Evolutionary conservation across 164 flowering plant species (phyloP).

Genomic region (Macadamia tetraphylla): DNA sequence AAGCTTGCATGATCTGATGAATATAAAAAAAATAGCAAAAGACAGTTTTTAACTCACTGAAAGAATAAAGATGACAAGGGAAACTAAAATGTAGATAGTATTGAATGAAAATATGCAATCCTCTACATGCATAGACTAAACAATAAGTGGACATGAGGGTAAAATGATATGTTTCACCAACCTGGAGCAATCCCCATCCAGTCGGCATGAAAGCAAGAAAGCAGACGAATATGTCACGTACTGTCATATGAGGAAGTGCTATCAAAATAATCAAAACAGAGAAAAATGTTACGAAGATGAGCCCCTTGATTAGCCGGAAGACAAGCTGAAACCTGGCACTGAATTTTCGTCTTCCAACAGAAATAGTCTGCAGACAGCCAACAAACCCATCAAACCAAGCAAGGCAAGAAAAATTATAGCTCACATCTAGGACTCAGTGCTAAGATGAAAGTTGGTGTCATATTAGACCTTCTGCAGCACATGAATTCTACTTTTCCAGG

Average conservation of each 20-base stretch:
- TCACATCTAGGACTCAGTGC: no score
- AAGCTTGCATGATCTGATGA: conserved; percentile 89
- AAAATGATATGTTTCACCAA: conserved; percentile 23
- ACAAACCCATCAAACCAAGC: not conserved
- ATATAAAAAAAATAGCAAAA: not conserved
- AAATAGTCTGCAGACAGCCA: conserved; percentile 51
- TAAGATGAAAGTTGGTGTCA: no score
- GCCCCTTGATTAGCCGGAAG: conserved; percentile 77
- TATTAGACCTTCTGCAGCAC: no score
- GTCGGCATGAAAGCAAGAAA: conserved; percentile 90
- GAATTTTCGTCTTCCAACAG: conserved; percentile 68
- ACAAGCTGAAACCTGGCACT: conserved; percentile 80
- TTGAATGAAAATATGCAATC: no score
- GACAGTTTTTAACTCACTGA: not conserved
- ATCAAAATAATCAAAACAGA: conserved; percentile 56
- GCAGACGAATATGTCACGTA: conserved; percentile 71
- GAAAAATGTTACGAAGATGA: conserved; percentile 71
- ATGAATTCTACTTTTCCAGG: no score
- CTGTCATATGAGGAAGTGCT: conserved; percentile 61
- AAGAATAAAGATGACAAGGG: not conserved
- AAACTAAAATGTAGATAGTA: not conserved
- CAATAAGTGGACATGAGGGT: not conserved
- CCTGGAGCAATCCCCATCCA: conserved; percentile 96
- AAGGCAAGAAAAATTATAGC: not conserved
- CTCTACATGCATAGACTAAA: no score